Evolutionary conservation across 768 basidiomycete genomes (phyloP), one percentile per base, ranked within the genome.

Genomic region (Boletus tylopilopsis): DNA sequence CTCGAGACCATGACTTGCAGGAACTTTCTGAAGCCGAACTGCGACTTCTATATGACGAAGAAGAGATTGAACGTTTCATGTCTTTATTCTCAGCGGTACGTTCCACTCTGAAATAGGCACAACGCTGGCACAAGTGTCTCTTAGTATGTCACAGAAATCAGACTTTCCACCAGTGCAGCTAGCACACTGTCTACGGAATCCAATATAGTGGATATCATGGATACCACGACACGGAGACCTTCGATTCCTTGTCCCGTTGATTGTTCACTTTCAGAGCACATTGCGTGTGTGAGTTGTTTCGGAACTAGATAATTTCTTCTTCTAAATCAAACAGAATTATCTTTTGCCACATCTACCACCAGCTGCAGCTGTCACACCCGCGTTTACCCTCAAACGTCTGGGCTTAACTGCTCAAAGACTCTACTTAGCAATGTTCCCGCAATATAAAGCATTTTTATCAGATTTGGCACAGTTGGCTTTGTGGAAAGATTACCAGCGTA

Each of bases 81-180:
- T 60, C 68, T 37, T 60, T 85, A n/a, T 87, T 87, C 64, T 78
- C 81, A 35, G 70, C 74, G 30, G 84, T 84, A 59, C 62, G 76
- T 68, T 39, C n/a, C 49, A 41, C 37, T 40, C 47, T 24, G 22
- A 41, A 32, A 48, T 36, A 24, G 29, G 8, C 29, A 29, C 41
- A 29, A 13, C 13, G 2, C 34, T 29, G 23, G 30, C 24, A 42
- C 54, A 44, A 42, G 54, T 23, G 0, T 15, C 25, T 22, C 25
- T 22, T 32, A 85, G 84, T 76, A 82, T 68, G 80, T 85, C 5
- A 76, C 73, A 11, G 85, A 87, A 64, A 79, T 84, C 8, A 68
- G 67, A 36, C 49, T 72, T 13, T 60, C 71, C 35, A 47, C 70
- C 12, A 18, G 18, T 10, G 63, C 62, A 8, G 68, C 71, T 52